A percentile compares a stretch with the other conserved stretches of the same genome.
phyloP scores from a whole-genome alignment of 371 early-diverging fungal species.

The Circinella minor region DNA sequence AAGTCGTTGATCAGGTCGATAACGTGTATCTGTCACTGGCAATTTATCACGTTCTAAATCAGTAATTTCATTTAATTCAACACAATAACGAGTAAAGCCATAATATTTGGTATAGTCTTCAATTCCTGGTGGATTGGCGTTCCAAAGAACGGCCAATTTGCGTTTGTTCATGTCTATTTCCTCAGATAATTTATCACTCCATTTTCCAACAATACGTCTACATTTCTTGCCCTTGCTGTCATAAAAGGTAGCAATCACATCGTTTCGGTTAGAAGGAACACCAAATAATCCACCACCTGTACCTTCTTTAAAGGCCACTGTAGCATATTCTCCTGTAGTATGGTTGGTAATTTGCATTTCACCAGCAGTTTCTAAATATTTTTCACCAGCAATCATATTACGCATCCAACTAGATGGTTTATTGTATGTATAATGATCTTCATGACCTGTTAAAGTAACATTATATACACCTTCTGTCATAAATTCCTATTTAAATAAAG shows the following conservation, averaged over 20 bases:
- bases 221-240: constrained; percentile 52
- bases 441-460: constrained; percentile 61
- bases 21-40: constrained; percentile 89
- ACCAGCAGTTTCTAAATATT: constrained; percentile 81
- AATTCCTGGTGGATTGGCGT: constrained; percentile 66
- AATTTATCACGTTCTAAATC: constrained; percentile 59
- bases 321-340: constrained; percentile 69
- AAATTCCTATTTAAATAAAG: constrained; percentile 50
- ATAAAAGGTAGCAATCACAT: constrained; percentile 66
- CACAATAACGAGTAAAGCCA: constrained; percentile 86
- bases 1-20: constrained; percentile 87
- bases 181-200: constrained; percentile 62
- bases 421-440: constrained; percentile 77
- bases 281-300: constrained; percentile 62
- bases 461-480: constrained; percentile 76
- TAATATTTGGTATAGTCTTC: constrained; percentile 78
- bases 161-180: constrained; percentile 53
- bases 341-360: constrained; percentile 77
- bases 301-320: constrained; percentile 67
- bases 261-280: constrained; percentile 64
- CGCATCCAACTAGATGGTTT: constrained; percentile 87
- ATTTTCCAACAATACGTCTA: constrained; percentile 59
- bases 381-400: constrained; percentile 79
- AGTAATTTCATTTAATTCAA: constrained; percentile 83
- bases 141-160: constrained; percentile 80